Conservation (phyloP, 78 protist species). For the Acrasis kona region DNA sequence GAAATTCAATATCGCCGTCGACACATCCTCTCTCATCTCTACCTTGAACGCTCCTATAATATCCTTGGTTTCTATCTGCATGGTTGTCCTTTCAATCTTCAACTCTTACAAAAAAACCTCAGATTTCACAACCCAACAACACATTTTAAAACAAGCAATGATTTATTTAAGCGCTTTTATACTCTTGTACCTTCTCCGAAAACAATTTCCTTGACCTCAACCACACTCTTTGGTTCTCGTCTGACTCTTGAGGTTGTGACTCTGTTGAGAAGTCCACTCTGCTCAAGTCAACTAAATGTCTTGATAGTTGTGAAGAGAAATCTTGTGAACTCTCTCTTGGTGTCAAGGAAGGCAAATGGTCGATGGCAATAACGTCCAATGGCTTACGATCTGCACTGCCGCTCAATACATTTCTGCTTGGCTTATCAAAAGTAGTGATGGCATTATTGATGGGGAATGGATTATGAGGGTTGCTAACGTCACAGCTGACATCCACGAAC, state of each 20-base stretch:
- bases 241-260: neutral
- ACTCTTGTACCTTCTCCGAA: neutral
- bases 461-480: conserved; percentile 55
- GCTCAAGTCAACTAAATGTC: conserved; percentile 23
- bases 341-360: conserved; percentile 32
- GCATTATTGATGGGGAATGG: conserved; percentile 47
- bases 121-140: too few species aligned
- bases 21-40: too few species aligned
- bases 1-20: too few species aligned
- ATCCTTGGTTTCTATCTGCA: too few species aligned
- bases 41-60: too few species aligned
- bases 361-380: conserved; percentile 38
- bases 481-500: conserved; percentile 55
- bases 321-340: conserved; percentile 24
- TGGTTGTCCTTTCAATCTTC: too few species aligned
- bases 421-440: conserved; percentile 40
- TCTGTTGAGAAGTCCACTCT: neutral
- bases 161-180: neutral
- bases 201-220: neutral
- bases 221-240: neutral
- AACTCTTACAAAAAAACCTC: too few species aligned
- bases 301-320: conserved; percentile 16
- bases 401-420: conserved; percentile 1
- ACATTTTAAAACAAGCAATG: too few species aligned
- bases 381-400: neutral